phyloP scores from a whole-genome alignment of 495 filamentous ascomycete genomes.

The Talaromyces borbonicus region DNA sequence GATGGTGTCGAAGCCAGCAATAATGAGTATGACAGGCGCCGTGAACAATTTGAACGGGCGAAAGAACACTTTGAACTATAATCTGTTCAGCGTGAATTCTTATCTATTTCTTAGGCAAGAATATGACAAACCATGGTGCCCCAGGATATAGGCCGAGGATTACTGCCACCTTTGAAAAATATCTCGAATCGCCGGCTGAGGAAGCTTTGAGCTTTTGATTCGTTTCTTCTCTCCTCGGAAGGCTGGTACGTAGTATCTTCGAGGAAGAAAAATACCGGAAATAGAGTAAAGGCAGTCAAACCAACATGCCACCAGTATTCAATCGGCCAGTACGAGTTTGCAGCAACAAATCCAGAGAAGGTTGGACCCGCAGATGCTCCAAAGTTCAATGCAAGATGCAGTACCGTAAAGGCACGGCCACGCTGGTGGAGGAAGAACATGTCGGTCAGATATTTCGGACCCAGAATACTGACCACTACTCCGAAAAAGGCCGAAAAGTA shows the following conservation, averaged over 20 bases:
- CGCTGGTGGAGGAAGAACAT: constrained; percentile 39
- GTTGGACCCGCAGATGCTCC: constrained; percentile 34
- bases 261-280: constrained; percentile 34
- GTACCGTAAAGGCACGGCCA: constrained; percentile 32
- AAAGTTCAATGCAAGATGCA: constrained; percentile 31
- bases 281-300: constrained; percentile 26
- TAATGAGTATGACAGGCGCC: constrained; percentile 17
- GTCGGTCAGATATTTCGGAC: constrained; percentile 30
- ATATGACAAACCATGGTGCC: too few species aligned
- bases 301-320: constrained; percentile 45
- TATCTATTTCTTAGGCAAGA: too few species aligned
- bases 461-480: constrained; percentile 28
- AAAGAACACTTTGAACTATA: background rate
- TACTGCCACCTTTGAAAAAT: too few species aligned
- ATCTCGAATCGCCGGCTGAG: too few species aligned
- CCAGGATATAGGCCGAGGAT: too few species aligned
- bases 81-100: too few species aligned
- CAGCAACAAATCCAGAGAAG: constrained; percentile 36
- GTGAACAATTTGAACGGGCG: background rate
- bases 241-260: constrained; percentile 38
- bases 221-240: too few species aligned
- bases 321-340: constrained; percentile 28
- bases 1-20: constrained; percentile 18
- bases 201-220: background rate
- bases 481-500: constrained; percentile 33